These are phyloP conservation scores for Globisporangium irregulare DNA, from an alignment of 352 stramenopile genomes.

Conservation along the genomic window DNA sequence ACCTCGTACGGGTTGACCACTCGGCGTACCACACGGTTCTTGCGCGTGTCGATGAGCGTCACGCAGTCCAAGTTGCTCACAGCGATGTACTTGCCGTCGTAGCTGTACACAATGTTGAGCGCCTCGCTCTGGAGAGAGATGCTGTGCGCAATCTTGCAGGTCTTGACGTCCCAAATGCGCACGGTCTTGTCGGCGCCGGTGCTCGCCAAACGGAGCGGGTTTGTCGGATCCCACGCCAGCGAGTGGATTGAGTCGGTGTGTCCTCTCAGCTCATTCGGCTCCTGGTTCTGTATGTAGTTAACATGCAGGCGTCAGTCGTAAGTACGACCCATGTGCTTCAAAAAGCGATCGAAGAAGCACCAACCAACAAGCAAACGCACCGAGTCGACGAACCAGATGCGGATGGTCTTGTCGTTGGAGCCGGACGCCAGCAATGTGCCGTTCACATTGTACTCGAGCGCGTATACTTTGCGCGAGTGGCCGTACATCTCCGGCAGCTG, in stretches of 20 bases:
- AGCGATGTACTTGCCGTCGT: slow-evolving; percentile 80
- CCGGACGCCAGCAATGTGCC: slow-evolving; percentile 74
- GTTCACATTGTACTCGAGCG: slow-evolving; percentile 73
- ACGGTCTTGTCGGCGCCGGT: slow-evolving; percentile 80
- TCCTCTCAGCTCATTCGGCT: slow-evolving; percentile 58
- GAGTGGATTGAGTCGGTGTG: slow-evolving; percentile 75
- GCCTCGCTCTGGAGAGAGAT: slow-evolving; percentile 72
- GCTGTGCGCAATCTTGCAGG: slow-evolving; percentile 69
- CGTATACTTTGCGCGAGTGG: slow-evolving; percentile 78
- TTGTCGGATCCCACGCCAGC: slow-evolving; percentile 73
- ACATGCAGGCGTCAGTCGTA: neutral
- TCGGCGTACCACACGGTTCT: slow-evolving; percentile 70
- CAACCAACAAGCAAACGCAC: slow-evolving; percentile 25
- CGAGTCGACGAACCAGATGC: slow-evolving; percentile 63
- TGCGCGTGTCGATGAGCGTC: slow-evolving; percentile 80
- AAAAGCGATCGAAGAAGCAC: neutral
- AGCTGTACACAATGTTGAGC: slow-evolving; percentile 78
- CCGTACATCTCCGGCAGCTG: slow-evolving; percentile 77
- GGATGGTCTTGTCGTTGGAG: slow-evolving; percentile 76
- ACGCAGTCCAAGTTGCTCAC: slow-evolving; percentile 74
- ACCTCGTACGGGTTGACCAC: slow-evolving; percentile 83
- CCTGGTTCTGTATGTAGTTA: slow-evolving; percentile 32
- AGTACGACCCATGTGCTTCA: neutral
- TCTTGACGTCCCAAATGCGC: slow-evolving; percentile 83
- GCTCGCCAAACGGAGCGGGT: slow-evolving; percentile 56